Evolutionary conservation across 257 asterid species (phyloP).

Genomic region (Galeopsis tetrahit): DNA sequence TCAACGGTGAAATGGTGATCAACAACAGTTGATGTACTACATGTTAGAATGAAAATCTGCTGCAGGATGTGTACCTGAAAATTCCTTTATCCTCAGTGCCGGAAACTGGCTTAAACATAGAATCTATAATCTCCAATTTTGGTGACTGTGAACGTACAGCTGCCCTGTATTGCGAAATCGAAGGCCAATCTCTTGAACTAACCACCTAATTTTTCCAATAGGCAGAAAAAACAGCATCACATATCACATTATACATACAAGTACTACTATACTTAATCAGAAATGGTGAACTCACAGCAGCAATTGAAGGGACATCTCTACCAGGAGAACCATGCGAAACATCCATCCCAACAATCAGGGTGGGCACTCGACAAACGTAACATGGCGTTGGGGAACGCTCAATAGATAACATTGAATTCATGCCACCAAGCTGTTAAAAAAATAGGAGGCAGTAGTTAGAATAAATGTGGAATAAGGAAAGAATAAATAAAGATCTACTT

Average conservation of each 20-base stretch:
- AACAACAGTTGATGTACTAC: not conserved
- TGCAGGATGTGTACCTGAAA: constrained; percentile 48
- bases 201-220: constrained; percentile 53
- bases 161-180: constrained; percentile 66
- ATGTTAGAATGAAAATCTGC: not conserved
- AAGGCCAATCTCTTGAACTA: constrained; percentile 76
- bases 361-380: constrained; percentile 52
- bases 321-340: constrained; percentile 89
- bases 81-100: constrained; percentile 55
- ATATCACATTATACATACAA: not conserved
- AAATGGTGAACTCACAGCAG: constrained; percentile 53
- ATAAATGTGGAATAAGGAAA: no score
- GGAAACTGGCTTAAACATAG: constrained; percentile 48
- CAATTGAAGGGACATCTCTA: constrained; percentile 74
- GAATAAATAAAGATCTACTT: no score
- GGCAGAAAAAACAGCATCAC: not conserved
- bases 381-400: constrained; percentile 55
- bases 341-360: constrained; percentile 81
- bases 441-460: not conserved
- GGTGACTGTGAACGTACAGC: constrained; percentile 73
- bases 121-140: constrained; percentile 67
- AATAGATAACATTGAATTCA: constrained; percentile 53
- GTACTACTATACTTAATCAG: not conserved
- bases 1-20: not conserved
- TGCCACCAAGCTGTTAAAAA: constrained; percentile 67